Conservation (phyloP, 352 stramenopile genomes). For the Phytophthora quininea region DNA sequence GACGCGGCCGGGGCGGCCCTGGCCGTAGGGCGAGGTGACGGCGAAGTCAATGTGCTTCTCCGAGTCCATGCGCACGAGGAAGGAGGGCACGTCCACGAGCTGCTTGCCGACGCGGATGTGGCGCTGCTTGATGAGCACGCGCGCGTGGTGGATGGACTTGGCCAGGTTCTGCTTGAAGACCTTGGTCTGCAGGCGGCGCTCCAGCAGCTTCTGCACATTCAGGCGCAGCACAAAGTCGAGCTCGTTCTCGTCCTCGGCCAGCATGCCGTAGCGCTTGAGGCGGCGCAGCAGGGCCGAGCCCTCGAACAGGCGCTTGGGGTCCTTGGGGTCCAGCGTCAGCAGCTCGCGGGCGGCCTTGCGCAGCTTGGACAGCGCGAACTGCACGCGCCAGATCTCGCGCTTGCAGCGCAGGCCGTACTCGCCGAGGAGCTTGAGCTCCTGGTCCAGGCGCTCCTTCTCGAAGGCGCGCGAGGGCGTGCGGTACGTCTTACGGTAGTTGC, state of each 20-base stretch:
- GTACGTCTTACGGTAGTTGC: conserved; percentile 98
- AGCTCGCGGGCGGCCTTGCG: conserved; percentile 98
- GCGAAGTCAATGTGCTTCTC: conserved; percentile 99
- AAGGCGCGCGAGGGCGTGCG: conserved; percentile 98
- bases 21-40: conserved; percentile 97
- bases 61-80: conserved; percentile 98
- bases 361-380: conserved; percentile 99
- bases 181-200: conserved; percentile 98
- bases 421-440: conserved; percentile 98
- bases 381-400: conserved; percentile 99
- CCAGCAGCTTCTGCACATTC: conserved; percentile 98
- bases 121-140: conserved; percentile 99
- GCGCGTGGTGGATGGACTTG: conserved; percentile 99
- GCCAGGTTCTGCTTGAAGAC: conserved; percentile 99
- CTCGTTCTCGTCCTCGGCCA: conserved; percentile 98
- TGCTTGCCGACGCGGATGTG: conserved; percentile 99
- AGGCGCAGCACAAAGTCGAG: conserved; percentile 98
- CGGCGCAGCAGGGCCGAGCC: conserved; percentile 96
- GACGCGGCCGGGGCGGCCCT: conserved; percentile 96
- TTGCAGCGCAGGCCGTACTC: conserved; percentile 99
- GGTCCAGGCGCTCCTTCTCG: conserved; percentile 99
- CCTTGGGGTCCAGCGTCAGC: conserved; percentile 97
- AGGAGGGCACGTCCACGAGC: conserved; percentile 98
- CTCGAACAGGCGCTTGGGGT: conserved; percentile 99
- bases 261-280: conserved; percentile 96